Evolutionary conservation across 306 rosid genomes (phyloP).

Genomic region (Senna siamea): DNA sequence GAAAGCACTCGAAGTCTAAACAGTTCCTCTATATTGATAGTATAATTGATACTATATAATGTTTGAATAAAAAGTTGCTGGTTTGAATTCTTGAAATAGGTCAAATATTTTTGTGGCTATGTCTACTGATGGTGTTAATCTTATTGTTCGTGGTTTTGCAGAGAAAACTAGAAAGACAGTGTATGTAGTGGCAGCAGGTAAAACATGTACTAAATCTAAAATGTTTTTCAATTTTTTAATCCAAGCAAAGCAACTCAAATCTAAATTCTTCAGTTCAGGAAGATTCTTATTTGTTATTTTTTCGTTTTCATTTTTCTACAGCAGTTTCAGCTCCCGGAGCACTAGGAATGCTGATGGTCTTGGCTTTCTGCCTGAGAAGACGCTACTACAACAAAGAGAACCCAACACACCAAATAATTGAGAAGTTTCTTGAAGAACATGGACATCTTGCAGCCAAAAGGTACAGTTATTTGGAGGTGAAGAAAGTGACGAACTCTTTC

Average conservation of each 20-base stretch:
- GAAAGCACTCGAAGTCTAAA: no score
- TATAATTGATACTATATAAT: not conserved
- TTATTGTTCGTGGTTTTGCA: not conserved
- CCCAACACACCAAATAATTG: slow-evolving; percentile 37
- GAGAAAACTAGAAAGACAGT: not conserved
- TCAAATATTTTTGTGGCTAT: not conserved
- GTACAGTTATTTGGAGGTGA: slow-evolving; percentile 43
- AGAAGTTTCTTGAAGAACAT: slow-evolving; percentile 41
- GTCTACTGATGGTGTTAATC: not conserved
- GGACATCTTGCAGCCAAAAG: slow-evolving; percentile 46
- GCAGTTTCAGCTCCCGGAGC: slow-evolving; percentile 11
- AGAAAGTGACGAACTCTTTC: slow-evolving; percentile 49
- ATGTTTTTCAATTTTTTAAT: not conserved
- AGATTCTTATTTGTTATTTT: not conserved
- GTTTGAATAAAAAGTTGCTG: not conserved
- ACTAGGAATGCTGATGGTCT: not conserved
- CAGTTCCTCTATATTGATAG: not conserved
- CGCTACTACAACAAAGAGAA: slow-evolving; percentile 19
- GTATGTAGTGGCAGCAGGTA: not conserved
- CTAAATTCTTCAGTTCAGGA: not conserved
- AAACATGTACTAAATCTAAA: not conserved
- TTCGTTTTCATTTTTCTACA: not conserved
- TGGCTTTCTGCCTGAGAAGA: slow-evolving; percentile 7
- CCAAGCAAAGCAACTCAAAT: not conserved
- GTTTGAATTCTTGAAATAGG: not conserved